Evolutionary conservation across 108 stramenopile genomes (phyloP).

Genomic region (Pseudonitzschia delicatissima): DNA sequence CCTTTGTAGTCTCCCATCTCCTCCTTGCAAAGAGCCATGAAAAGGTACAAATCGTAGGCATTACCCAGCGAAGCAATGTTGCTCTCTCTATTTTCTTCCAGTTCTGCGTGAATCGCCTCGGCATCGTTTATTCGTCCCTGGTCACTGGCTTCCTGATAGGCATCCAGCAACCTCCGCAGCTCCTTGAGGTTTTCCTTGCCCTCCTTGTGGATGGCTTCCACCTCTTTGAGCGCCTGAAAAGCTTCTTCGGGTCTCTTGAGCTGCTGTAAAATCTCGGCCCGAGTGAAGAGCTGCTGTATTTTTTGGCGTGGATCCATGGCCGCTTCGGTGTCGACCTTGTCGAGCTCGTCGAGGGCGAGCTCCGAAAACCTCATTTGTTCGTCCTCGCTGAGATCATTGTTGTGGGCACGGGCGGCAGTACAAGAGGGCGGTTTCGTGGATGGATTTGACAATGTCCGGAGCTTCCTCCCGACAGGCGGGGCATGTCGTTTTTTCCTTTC

Average conservation of each 20-base stretch:
- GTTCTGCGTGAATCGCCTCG: background rate
- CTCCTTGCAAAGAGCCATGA: background rate
- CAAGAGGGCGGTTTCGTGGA: background rate
- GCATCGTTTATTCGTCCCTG: background rate
- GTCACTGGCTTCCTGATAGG: background rate
- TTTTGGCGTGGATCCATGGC: no score
- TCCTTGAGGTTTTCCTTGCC: background rate
- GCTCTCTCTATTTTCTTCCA: background rate
- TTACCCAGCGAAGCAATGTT: background rate
- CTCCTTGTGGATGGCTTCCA: background rate
- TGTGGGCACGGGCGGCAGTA: background rate
- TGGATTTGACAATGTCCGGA: background rate
- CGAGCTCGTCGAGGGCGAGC: background rate
- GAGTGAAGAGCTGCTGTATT: background rate
- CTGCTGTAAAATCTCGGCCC: background rate
- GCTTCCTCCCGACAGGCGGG: slow-evolving; percentile 1
- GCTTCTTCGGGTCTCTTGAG: slow-evolving; percentile 7
- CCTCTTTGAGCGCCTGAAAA: background rate
- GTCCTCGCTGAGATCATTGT: background rate
- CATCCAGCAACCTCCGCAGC: background rate
- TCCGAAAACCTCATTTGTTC: background rate
- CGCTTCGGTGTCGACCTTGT: background rate
- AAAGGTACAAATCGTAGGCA: background rate
- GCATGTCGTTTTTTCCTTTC: no score
- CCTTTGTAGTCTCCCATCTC: background rate